A percentile compares a stretch with the other conserved stretches of the same genome.
Evolutionary conservation across 495 filamentous ascomycete species (phyloP).

Genomic region (Xylaria telfairii): DNA sequence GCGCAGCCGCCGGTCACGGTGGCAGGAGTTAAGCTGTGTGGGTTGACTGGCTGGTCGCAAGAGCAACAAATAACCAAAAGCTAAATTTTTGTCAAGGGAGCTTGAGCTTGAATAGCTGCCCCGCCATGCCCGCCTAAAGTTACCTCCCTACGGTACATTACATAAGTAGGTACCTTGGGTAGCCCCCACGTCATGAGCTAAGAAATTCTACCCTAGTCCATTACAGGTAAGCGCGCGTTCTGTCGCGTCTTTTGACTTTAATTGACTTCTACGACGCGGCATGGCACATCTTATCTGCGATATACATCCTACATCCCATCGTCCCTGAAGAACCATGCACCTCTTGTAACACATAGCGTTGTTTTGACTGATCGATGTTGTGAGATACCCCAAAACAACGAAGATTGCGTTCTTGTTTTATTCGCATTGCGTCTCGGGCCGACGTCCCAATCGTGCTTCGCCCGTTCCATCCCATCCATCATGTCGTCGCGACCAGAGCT

Average conservation of each 20-base stretch:
- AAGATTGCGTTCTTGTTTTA: background rate
- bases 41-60: background rate
- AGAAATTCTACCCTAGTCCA: background rate
- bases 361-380: background rate
- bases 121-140: background rate
- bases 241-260: slow-evolving; percentile 38
- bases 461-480: slow-evolving; percentile 34
- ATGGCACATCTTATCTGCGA: background rate
- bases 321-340: background rate
- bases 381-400: slow-evolving; percentile 9
- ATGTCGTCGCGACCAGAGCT: slow-evolving; percentile 94
- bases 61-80: background rate
- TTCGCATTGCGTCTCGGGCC: background rate
- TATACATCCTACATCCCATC: background rate
- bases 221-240: slow-evolving; percentile 28
- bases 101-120: background rate
- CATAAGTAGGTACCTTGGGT: no score
- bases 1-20: background rate
- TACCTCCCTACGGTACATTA: background rate
- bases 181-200: background rate
- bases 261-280: slow-evolving; percentile 38
- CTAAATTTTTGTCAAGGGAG: slow-evolving; percentile 4
- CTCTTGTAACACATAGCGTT: background rate
- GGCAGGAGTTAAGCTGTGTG: background rate
- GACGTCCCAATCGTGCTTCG: background rate